Percentiles rank a stretch among this genome's conserved stretches.
Evolutionary conservation across 352 stramenopile species (phyloP).

Genomic region (Phytophthora pinifolia): DNA sequence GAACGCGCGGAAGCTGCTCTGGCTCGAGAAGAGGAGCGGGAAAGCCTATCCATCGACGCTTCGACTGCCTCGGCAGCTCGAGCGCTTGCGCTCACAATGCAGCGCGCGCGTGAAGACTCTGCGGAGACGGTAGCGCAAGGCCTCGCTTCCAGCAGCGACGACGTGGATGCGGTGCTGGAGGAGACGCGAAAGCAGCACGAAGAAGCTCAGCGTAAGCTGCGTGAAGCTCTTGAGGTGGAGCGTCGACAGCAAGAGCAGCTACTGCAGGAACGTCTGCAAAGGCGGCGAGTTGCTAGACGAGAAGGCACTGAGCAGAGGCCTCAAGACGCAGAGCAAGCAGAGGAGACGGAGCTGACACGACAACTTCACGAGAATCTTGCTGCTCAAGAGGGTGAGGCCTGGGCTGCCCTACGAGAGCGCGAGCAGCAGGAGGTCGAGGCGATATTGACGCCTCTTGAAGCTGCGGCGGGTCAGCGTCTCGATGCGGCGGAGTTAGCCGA

Average conservation of each 20-base stretch:
- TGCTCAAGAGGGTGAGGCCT: conserved; percentile 18
- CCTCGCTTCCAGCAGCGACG: conserved; percentile 11
- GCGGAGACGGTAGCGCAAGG: conserved; percentile 18
- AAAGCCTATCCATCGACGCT: conserved; percentile 18
- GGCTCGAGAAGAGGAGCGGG: conserved; percentile 21
- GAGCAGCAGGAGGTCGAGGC: conserved; percentile 21
- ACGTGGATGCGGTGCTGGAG: conserved; percentile 24
- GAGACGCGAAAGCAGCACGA: conserved; percentile 20
- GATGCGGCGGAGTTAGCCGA: conserved; percentile 24
- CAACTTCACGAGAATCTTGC: conserved; percentile 14
- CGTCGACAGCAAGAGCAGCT: conserved; percentile 31
- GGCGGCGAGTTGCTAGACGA: conserved; percentile 22
- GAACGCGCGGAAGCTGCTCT: conserved; percentile 14
- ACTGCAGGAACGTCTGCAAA: conserved; percentile 29
- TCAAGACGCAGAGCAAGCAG: conserved; percentile 16
- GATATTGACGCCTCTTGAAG: conserved; percentile 20
- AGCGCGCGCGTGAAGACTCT: conserved; percentile 11
- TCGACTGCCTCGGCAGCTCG: conserved; percentile 13
- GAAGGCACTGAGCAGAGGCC: conserved; percentile 4
- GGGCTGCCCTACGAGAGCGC: conserved; percentile 4
- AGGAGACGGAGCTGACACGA: conserved; percentile 17
- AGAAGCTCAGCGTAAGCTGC: conserved; percentile 19
- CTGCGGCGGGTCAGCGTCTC: conserved; percentile 8
- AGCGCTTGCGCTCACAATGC: conserved; percentile 18
- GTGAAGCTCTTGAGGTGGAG: conserved; percentile 25